phyloP scores from a whole-genome alignment of 352 stramenopile genomes.

The Phytophthora multivora region DNA sequence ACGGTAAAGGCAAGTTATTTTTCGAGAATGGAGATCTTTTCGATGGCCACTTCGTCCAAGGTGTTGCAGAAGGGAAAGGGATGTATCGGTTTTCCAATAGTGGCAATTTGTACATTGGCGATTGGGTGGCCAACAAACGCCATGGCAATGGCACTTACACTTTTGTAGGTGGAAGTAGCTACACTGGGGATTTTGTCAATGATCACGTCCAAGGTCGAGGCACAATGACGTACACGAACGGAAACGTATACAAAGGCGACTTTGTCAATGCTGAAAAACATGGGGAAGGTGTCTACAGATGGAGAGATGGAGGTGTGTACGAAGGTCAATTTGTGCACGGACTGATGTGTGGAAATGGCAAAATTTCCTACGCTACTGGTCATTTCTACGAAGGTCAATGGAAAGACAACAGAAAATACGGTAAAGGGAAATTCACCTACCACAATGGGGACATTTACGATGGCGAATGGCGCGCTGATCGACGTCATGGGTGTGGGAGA shows the following conservation, averaged over 20 bases:
- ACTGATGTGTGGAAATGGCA: constrained; percentile 63
- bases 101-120: constrained; percentile 72
- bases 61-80: constrained; percentile 59
- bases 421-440: constrained; percentile 78
- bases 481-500: constrained; percentile 53
- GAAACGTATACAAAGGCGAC: constrained; percentile 77
- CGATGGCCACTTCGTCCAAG: constrained; percentile 68
- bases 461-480: constrained; percentile 70
- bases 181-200: constrained; percentile 56
- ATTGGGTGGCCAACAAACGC: constrained; percentile 67
- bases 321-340: constrained; percentile 71
- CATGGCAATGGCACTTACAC: constrained; percentile 76
- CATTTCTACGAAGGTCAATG: constrained; percentile 72
- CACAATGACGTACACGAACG: constrained; percentile 84
- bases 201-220: constrained; percentile 81
- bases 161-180: constrained; percentile 63
- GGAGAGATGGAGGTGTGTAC: constrained; percentile 84
- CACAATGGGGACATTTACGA: constrained; percentile 85
- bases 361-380: constrained; percentile 64
- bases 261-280: constrained; percentile 76
- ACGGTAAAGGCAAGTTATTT: constrained; percentile 71
- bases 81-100: constrained; percentile 69
- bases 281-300: constrained; percentile 58
- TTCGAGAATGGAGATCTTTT: constrained; percentile 84
- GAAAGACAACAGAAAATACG: constrained; percentile 75